Evolutionary conservation across 345 rosid species (phyloP), one percentile per base, ranked within the genome.

Genomic region (Eucalyptus cloeziana): DNA sequence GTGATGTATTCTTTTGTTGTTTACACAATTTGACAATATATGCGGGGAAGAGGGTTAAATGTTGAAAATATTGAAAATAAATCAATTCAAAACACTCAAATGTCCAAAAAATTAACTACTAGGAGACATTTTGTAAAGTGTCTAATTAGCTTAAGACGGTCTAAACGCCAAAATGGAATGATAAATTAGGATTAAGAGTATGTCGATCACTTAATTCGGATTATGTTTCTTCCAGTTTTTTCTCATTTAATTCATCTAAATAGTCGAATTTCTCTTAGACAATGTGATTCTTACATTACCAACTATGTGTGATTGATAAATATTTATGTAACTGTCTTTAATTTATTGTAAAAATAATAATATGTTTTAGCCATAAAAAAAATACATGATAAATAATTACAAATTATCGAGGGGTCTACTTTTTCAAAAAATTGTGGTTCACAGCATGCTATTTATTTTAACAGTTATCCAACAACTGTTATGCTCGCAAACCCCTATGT

Each of bases 401-500:
- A 52, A 52, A 52, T 52, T 17, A 0, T 52, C 7, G 1, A n/a
- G 7, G 24, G 8, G 21, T 0, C 0, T 3, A 51, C 0, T 16
- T 50, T 0, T 6, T 16, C 3, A 2, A 50, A 16, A 50, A 50
- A 1, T 51, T 16, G 0, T 0, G 0, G 4, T 16, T 6, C 21
- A 51, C 22, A 1, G 17, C 8, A 51, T 51, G 22, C 54, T 51
- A 6, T 51, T 51, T 51, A 17, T 51, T 51, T 0, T 51, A 17
- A 17, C 7, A 16, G 0, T 51, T 51, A 0, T 51, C 54, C 21
- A 16, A 51, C 0, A 7, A 16, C 0, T 16, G 21, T 51, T 51
- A 16, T 15, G 54, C 21, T 51, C 3, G 0, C 1, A 51, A 51
- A 51, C 3, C 1, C 8, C 0, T 51, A 17, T 51, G 21, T 51